These are phyloP conservation scores for Setaria italica DNA, from an alignment of 202 grass and related monocot species.

Conservation along the genomic window DNA sequence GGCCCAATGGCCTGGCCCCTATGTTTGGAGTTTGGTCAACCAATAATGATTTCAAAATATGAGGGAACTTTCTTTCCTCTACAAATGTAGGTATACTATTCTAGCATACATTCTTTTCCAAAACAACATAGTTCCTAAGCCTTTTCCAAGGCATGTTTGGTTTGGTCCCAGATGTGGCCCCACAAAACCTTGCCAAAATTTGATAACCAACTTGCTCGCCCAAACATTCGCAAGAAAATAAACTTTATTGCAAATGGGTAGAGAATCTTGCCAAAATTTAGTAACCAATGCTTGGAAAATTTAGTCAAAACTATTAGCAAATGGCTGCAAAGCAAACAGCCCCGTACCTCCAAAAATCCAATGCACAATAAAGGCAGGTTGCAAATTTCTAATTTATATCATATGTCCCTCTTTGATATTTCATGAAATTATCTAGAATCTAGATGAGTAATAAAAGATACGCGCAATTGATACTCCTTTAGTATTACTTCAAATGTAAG, in stretches of 20 bases:
- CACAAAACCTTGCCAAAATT: not conserved
- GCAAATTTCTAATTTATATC: slow-evolving; percentile 7
- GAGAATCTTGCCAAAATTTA: not conserved
- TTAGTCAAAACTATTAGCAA: not conserved
- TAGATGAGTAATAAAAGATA: not conserved
- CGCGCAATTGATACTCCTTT: not conserved
- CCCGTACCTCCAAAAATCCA: not conserved
- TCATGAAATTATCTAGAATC: not conserved
- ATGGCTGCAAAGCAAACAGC: not conserved
- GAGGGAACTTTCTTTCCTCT: not conserved
- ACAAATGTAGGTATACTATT: not conserved
- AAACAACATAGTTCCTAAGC: not conserved
- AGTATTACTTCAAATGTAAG: slow-evolving; percentile 18
- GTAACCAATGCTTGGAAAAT: not conserved
- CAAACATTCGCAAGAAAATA: not conserved
- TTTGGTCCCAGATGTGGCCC: not conserved
- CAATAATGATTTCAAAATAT: slow-evolving; percentile 1
- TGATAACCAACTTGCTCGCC: not conserved
- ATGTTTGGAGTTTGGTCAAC: not conserved
- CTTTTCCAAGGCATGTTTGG: not conserved
- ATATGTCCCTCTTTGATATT: not conserved
- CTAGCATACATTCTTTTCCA: not conserved
- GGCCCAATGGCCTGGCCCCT: not conserved
- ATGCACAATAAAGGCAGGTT: not conserved
- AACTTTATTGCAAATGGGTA: not conserved